These are phyloP conservation scores for Trifolium fragiferum DNA, from an alignment of 306 rosid species.

Conservation along the genomic window DNA sequence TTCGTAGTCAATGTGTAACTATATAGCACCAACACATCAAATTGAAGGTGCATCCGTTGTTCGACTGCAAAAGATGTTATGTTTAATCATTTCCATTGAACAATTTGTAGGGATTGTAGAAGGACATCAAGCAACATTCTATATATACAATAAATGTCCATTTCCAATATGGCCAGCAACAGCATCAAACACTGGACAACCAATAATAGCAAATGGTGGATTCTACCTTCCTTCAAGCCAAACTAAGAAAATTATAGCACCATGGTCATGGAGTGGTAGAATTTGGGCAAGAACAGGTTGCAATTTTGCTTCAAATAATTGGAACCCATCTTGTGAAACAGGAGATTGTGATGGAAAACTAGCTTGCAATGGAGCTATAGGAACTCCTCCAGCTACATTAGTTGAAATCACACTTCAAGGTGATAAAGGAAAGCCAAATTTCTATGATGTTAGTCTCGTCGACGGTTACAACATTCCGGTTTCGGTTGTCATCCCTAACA, in stretches of 20 bases:
- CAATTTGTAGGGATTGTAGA: slow-evolving; percentile 47
- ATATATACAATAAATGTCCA: slow-evolving; percentile 73
- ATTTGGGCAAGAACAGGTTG: slow-evolving; percentile 93
- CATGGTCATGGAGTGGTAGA: slow-evolving; percentile 88
- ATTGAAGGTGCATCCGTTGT: neutral
- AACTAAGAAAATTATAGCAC: slow-evolving; percentile 52
- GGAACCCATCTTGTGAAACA: slow-evolving; percentile 71
- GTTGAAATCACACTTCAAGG: slow-evolving; percentile 68
- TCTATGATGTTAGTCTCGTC: slow-evolving; percentile 81
- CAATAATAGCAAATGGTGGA: slow-evolving; percentile 81
- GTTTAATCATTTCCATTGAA: neutral
- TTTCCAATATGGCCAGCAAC: slow-evolving; percentile 94
- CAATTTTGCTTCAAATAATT: slow-evolving; percentile 50
- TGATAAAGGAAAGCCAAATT: slow-evolving; percentile 60
- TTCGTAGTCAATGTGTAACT: neutral
- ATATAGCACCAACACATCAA: neutral
- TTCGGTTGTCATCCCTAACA: slow-evolving; percentile 46
- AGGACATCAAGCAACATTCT: slow-evolving; percentile 58
- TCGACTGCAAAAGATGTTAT: neutral
- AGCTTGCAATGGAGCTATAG: slow-evolving; percentile 81
- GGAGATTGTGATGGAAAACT: slow-evolving; percentile 85
- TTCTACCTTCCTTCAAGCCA: slow-evolving; percentile 72
- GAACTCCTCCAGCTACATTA: slow-evolving; percentile 84
- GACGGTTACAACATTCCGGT: slow-evolving; percentile 86
- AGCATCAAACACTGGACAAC: slow-evolving; percentile 74